These are phyloP conservation scores for Clarireedia hainanense DNA, from an alignment of 2,329 filamentous ascomycete species.

Conservation along the genomic window DNA sequence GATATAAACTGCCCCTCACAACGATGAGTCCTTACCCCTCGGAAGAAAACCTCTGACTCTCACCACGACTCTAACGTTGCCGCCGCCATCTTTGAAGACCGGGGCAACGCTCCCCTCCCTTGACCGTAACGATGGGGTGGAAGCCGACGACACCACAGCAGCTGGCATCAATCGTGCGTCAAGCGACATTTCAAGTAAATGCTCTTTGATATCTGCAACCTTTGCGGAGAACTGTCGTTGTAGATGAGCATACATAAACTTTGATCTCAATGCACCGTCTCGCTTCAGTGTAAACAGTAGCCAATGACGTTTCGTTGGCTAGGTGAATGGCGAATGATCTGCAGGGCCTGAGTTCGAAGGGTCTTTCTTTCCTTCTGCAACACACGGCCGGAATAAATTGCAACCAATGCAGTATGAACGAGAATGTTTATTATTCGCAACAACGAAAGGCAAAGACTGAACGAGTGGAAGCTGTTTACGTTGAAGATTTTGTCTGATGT, in stretches of 20 bases:
- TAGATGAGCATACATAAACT: slow-evolving; percentile 23
- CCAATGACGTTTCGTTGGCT: background rate
- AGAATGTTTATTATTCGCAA: background rate
- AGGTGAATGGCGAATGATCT: background rate
- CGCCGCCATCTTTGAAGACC: slow-evolving; percentile 48
- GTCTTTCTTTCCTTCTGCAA: too few relatives aligned
- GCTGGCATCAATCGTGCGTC: slow-evolving; percentile 38
- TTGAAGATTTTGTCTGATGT: background rate
- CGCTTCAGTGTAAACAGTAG: too few relatives aligned
- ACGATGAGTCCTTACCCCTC: slow-evolving; percentile 48
- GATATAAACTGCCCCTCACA: background rate
- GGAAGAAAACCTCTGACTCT: slow-evolving; percentile 72
- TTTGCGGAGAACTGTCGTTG: slow-evolving; percentile 22
- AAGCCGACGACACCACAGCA: slow-evolving; percentile 55
- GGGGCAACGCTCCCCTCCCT: slow-evolving; percentile 58
- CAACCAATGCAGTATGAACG: too few relatives aligned
- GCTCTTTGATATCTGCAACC: slow-evolving; percentile 25
- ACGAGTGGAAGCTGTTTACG: background rate
- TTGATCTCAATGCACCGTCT: background rate
- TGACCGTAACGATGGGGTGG: slow-evolving; percentile 69
- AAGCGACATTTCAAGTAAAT: slow-evolving; percentile 33
- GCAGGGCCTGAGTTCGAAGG: too few relatives aligned
- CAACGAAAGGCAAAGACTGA: background rate
- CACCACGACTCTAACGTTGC: slow-evolving; percentile 78
- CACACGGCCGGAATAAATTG: background rate